phyloP scores from a whole-genome alignment of 495 filamentous ascomycete species.

The Neurospora sp. region DNA sequence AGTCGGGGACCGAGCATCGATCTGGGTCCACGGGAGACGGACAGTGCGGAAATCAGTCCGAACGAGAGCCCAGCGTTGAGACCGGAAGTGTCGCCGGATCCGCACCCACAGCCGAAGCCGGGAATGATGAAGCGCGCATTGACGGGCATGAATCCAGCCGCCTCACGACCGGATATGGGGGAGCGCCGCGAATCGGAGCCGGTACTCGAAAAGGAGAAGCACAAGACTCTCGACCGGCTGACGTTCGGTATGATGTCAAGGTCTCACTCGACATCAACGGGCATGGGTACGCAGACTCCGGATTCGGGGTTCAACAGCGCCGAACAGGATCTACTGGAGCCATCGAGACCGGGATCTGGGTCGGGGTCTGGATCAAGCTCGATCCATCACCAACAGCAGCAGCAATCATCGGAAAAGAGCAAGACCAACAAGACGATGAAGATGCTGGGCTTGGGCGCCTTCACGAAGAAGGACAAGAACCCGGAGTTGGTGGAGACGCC shows the following conservation, averaged over 20 bases:
- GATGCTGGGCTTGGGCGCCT: not conserved
- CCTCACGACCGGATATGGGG: not conserved
- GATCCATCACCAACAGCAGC: not conserved
- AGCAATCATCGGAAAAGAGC: not conserved
- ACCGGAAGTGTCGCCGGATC: not conserved
- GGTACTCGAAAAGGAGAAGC: not conserved
- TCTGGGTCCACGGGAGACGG: not conserved
- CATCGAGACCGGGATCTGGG: not conserved
- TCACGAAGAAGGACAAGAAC: not conserved
- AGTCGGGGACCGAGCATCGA: not conserved
- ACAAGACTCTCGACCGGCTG: not conserved
- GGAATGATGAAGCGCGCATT: not conserved
- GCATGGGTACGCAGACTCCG: not conserved
- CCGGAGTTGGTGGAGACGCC: not conserved
- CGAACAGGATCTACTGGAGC: not conserved
- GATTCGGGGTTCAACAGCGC: not conserved
- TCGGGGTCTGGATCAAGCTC: not conserved
- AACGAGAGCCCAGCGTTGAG: not conserved
- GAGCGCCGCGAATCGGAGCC: not conserved
- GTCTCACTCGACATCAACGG: not conserved
- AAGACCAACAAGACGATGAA: not conserved
- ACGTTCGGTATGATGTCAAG: not conserved
- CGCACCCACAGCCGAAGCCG: not conserved
- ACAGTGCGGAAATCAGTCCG: not conserved
- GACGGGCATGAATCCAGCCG: not conserved